These are phyloP conservation scores for Rauvolfia tetraphylla DNA, from an alignment of 257 asterid genomes.

Conservation along the genomic window DNA sequence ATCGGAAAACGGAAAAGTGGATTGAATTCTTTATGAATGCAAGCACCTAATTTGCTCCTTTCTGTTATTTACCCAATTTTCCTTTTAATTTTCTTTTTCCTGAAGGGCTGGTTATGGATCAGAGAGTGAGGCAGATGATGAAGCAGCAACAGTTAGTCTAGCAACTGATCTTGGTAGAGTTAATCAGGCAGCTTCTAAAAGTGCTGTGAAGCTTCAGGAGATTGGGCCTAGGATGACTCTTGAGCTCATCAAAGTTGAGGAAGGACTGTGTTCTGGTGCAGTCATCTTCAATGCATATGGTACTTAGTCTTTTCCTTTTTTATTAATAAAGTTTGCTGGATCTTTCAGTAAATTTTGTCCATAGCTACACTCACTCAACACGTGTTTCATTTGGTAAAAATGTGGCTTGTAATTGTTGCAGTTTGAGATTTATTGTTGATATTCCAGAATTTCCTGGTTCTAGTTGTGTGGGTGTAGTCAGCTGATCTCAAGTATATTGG, in stretches of 20 bases:
- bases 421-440: neutral
- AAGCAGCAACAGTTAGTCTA: slow-evolving; percentile 79
- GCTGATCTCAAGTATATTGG: too few relatives aligned
- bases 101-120: slow-evolving; percentile 92
- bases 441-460: neutral
- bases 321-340: neutral
- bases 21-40: neutral
- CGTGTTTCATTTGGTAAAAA: neutral
- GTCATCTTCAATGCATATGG: slow-evolving; percentile 37
- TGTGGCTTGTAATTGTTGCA: neutral
- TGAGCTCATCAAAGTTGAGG: slow-evolving; percentile 63
- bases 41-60: neutral
- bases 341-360: neutral
- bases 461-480: neutral
- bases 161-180: slow-evolving; percentile 69
- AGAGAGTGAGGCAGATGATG: slow-evolving; percentile 93
- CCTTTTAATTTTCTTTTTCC: neutral
- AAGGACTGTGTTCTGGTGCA: slow-evolving; percentile 83
- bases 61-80: neutral
- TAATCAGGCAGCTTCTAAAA: slow-evolving; percentile 71
- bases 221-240: slow-evolving; percentile 91
- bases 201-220: slow-evolving; percentile 94
- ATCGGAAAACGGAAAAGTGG: neutral
- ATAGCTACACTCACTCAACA: neutral
- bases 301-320: neutral